phyloP scores from a whole-genome alignment of 192 early-diverging fungal genomes.

The Coemansia sp. region DNA sequence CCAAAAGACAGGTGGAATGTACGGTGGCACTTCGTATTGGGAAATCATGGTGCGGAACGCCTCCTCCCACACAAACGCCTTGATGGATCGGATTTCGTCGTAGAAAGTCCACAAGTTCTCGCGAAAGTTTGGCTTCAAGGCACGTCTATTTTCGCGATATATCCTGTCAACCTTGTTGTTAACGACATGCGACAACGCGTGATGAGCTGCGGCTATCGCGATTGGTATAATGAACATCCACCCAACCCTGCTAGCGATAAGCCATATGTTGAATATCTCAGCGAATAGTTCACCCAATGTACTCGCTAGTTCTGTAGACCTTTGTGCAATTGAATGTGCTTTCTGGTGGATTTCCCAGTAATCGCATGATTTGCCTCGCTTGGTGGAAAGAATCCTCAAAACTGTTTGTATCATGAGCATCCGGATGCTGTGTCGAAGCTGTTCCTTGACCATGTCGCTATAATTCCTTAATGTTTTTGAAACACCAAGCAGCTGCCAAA shows the following conservation, averaged over 20 bases:
- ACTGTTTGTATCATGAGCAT: neutral
- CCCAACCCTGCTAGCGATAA: constrained; percentile 25
- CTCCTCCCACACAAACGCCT: constrained; percentile 64
- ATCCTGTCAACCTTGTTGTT: neutral
- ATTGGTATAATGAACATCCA: constrained; percentile 34
- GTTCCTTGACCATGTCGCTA: neutral
- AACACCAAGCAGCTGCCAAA: constrained; percentile 2
- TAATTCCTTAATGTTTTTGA: neutral
- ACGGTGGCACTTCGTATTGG: constrained; percentile 6
- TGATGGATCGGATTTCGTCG: constrained; percentile 62
- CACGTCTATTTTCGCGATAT: neutral
- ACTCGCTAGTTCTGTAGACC: neutral
- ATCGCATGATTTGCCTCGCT: neutral
- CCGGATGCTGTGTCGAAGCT: no score
- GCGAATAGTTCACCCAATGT: neutral
- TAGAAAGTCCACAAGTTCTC: constrained; percentile 17
- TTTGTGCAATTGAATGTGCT: neutral
- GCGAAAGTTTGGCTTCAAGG: constrained; percentile 1
- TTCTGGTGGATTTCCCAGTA: neutral
- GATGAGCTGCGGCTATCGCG: neutral
- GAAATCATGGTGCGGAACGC: constrained; percentile 11
- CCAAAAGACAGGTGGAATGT: constrained; percentile 30
- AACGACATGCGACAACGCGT: neutral
- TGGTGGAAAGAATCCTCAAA: neutral
- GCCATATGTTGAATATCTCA: constrained; percentile 20